Base-by-base conservation (phyloP, 1,139 yeast genomes). In the Candida sojae region DNA sequence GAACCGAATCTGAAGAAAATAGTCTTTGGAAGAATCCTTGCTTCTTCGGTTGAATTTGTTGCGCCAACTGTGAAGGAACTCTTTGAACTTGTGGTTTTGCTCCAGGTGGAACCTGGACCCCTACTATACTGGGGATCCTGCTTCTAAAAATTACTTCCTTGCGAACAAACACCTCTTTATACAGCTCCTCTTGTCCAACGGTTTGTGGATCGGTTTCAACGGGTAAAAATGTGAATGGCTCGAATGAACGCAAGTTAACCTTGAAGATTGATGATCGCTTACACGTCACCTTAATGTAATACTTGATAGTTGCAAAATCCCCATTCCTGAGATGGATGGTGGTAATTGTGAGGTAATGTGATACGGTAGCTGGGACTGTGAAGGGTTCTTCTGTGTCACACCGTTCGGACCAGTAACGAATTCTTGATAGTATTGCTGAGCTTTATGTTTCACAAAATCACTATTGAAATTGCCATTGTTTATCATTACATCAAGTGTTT, bases 211-310 rank as follows among this genome's bases (percentile, higher is more conserved):
- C 69, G 25, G 67, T 53, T 56, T 83, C 87, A 45, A 80, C 66
- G 0, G 87, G 88, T 32, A 79, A 59, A 51, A 83, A 80, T 2
- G 70, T 65, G 54, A 84, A 80, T 2, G 84, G 84, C 46, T 75
- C 79, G 41, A 61, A 63, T 5, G 76, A 64, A 42, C 87, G 65
- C 38, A 79, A 61, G 53, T 82, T 83, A 38, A 74, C 53, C 52
- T 79, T 80, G 47, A 83, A 62, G 42, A 83, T 59, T 4, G 84
- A 76, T 1, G 85, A 68, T 47, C 86, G 63, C 50, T 77, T 80
- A 43, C 84, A 82, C 0, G 88, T 83, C 8, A 75, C 87, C 59
- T 83, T 83, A 47, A 84, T 69, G 56, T 75, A 82, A 57, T 83
- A 83, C 41, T 71, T 69, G 40, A 84, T 64, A 3, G 70, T 63